Base-by-base conservation (phyloP, 768 basidiomycete genomes). In the Pholiota microspora region DNA sequence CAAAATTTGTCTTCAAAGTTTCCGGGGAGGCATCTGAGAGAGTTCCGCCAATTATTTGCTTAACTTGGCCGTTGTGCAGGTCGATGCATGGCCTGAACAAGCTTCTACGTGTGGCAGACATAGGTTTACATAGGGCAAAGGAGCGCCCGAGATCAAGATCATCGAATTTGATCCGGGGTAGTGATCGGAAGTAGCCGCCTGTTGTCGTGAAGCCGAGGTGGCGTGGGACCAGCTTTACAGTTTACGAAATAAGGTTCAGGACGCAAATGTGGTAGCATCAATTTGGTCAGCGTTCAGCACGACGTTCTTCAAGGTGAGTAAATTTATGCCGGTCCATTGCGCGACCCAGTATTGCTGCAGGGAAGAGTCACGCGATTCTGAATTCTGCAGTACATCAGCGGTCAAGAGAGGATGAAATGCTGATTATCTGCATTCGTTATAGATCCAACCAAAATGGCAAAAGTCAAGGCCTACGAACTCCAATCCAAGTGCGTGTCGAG, bases 41-140 rank as follows among this genome's bases (percentile, higher is more conserved):
- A 3, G 94, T 95, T 3, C 95, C 93, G 38, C 97, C 97, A 12
- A 99, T 92, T 51, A 99, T 98, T 72, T 99, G 97, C 73, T 98
- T 98, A 54, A 99, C 97, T 63, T 93, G 79, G 4, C 97, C 97
- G 55, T 87, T 81, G 72, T 99, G 97, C 13, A 99, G 81, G 71
- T 99, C 97, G 63, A 99, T 98, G 68, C 97, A 99, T 16, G 97
- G 97, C 53, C 88, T 79, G 74, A 97, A 96, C 45, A 79, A 68
- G 62, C 79, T 83, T 57, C 72, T 62, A 69, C 76, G 45, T 64
- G 69, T 49, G 64, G 72, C 32, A 68, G 73, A 21, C 40, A 42
- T 42, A 21, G 40, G 23, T 24, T 42, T 23, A 23, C 21, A 25
- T 13, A 31, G 38, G 27, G 27, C 36, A 15, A 28, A 21, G 42